phyloP scores from a whole-genome alignment of 257 asterid genomes.

The Leptodermis oblonga region DNA sequence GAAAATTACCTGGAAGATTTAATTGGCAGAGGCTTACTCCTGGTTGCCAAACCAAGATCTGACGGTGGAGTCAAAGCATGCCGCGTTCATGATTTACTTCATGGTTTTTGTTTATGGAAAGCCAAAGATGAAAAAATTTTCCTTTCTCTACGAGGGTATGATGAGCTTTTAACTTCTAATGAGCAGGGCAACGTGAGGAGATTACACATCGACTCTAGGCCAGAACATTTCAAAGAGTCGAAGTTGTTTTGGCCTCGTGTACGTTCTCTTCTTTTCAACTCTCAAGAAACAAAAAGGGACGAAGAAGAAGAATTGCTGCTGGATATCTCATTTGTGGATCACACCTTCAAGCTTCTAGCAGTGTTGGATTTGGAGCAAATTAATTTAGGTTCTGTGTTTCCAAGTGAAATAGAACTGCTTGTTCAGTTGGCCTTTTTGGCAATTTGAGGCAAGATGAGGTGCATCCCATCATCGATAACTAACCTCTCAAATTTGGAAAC shows the following conservation, averaged over 20 bases:
- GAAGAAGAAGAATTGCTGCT: no score
- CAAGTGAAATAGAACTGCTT: background rate
- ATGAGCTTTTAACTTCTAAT: background rate
- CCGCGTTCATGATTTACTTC: background rate
- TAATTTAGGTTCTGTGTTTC: background rate
- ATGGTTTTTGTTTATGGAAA: background rate
- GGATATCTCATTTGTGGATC: background rate
- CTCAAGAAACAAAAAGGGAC: background rate
- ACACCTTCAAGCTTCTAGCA: background rate
- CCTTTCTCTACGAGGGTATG: background rate
- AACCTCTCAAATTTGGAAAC: conserved; percentile 9
- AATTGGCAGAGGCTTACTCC: background rate
- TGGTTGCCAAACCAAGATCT: background rate
- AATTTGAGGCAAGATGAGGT: background rate
- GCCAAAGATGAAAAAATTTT: background rate
- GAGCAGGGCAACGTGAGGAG: background rate
- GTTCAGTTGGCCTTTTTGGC: background rate
- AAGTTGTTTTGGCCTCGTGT: background rate
- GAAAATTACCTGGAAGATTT: background rate
- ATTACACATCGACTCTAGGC: background rate
- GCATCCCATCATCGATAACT: conserved; percentile 7
- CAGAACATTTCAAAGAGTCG: background rate
- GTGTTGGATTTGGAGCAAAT: conserved; percentile 10
- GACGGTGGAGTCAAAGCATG: background rate
- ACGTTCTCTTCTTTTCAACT: background rate